Conservation (phyloP, 768 basidiomycete genomes). For the Collybia sp. region DNA sequence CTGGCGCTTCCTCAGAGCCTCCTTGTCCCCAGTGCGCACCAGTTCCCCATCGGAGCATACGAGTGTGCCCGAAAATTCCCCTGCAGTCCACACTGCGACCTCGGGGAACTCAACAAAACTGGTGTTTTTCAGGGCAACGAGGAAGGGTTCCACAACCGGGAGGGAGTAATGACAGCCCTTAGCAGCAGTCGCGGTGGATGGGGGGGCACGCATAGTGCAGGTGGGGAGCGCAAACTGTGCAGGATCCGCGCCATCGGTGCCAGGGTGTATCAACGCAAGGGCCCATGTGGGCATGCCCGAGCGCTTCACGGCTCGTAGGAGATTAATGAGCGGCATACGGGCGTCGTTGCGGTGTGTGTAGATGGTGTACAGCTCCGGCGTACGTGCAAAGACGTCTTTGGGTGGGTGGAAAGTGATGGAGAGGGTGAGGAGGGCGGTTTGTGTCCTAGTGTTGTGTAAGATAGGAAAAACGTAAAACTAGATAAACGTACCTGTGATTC, state of each 20-base stretch:
- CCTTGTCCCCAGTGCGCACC: constrained; percentile 24
- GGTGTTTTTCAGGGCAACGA: constrained; percentile 46
- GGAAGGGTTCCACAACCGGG: constrained; percentile 26
- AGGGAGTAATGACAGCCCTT: neutral
- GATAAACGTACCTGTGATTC: constrained; percentile 66
- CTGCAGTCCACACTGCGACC: constrained; percentile 59
- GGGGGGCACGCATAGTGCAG: constrained; percentile 55
- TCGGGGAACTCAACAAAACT: constrained; percentile 83
- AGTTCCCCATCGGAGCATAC: constrained; percentile 49
- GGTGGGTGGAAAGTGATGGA: constrained; percentile 68
- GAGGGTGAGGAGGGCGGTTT: constrained; percentile 63
- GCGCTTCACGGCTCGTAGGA: constrained; percentile 49
- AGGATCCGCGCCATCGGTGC: constrained; percentile 40
- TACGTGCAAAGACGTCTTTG: constrained; percentile 34
- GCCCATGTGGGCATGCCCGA: constrained; percentile 50
- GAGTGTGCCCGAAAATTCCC: constrained; percentile 61
- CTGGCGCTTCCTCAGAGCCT: constrained; percentile 49
- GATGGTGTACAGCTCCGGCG: constrained; percentile 31
- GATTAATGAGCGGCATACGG: constrained; percentile 40
- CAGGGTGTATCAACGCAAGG: constrained; percentile 42
- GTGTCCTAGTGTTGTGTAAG: constrained; percentile 40
- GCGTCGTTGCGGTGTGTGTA: constrained; percentile 63
- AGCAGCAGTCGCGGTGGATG: constrained; percentile 24
- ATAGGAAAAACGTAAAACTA: neutral
- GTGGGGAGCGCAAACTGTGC: constrained; percentile 52